Evolutionary conservation across 352 stramenopile genomes (phyloP).

Genomic region (Pythium dissotocum): DNA sequence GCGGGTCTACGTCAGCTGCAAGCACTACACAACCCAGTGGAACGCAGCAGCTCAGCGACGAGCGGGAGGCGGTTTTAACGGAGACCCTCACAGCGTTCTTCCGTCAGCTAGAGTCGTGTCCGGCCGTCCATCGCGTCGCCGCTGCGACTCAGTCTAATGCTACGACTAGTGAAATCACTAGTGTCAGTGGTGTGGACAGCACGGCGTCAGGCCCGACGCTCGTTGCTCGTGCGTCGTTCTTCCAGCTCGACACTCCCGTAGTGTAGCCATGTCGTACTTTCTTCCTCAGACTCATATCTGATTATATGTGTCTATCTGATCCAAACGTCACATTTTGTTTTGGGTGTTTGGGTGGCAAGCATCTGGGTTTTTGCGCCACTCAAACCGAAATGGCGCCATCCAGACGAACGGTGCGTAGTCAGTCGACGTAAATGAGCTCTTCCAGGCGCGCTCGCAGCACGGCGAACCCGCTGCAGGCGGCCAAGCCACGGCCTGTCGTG

Average conservation of each 20-base stretch:
- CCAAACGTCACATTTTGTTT: background rate
- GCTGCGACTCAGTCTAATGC: background rate
- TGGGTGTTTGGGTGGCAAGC: background rate
- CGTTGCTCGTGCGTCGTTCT: background rate
- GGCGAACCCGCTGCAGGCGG: constrained; percentile 19
- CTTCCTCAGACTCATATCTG: background rate
- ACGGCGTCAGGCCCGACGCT: background rate
- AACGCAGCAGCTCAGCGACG: background rate
- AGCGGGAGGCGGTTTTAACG: constrained; percentile 10
- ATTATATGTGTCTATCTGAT: background rate
- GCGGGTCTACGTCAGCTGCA: background rate
- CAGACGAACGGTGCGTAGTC: background rate
- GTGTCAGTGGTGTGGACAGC: background rate
- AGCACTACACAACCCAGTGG: too few species aligned
- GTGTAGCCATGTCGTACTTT: background rate
- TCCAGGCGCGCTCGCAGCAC: constrained; percentile 11
- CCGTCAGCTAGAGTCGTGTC: constrained; percentile 9
- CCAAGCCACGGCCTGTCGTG: constrained; percentile 16
- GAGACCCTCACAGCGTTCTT: constrained; percentile 12
- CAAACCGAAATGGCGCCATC: constrained; percentile 17
- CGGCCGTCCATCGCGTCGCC: constrained; percentile 17
- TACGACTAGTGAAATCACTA: background rate
- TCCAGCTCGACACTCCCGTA: background rate
- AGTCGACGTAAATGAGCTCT: constrained; percentile 17
- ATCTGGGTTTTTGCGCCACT: background rate